phyloP scores from a whole-genome alignment of 495 filamentous ascomycete genomes.

The Usnea hakonensis region DNA sequence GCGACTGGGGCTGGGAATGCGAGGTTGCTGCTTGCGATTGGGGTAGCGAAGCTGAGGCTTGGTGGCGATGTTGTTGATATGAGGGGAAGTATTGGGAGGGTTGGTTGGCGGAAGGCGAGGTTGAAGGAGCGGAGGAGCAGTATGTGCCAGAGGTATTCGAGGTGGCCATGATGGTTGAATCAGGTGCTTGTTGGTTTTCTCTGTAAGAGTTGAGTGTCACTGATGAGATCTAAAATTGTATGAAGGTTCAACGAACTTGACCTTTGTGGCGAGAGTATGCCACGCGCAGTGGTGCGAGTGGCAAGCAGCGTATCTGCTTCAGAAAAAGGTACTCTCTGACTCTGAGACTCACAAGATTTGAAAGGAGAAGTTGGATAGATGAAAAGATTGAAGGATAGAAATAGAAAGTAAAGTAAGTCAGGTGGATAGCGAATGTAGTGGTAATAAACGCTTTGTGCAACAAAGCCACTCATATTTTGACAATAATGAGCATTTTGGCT shows the following conservation, averaged over 20 bases:
- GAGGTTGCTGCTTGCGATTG: slow-evolving; percentile 6
- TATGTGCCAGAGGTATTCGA: slow-evolving; percentile 5
- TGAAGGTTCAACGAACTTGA: background rate
- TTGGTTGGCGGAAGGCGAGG: slow-evolving; percentile 19
- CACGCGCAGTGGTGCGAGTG: background rate
- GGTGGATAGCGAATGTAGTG: background rate
- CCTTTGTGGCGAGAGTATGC: background rate
- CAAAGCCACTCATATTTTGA: background rate
- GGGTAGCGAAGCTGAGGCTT: background rate
- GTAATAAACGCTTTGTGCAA: background rate
- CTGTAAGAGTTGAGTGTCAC: background rate
- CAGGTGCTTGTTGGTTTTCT: background rate
- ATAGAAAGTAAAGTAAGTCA: background rate
- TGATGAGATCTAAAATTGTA: background rate
- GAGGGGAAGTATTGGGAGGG: slow-evolving; percentile 12
- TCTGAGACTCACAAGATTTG: background rate
- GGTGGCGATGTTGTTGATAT: slow-evolving; percentile 9
- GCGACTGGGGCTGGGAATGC: slow-evolving; percentile 5
- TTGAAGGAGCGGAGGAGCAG: slow-evolving; percentile 9
- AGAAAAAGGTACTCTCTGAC: background rate
- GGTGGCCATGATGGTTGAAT: slow-evolving; percentile 1
- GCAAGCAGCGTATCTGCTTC: background rate
- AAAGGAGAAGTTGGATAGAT: background rate
- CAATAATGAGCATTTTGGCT: background rate
- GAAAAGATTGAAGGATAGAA: background rate